Evolutionary conservation across 2,329 filamentous ascomycete genomes (phyloP).

Genomic region (Claviceps sorghi): DNA sequence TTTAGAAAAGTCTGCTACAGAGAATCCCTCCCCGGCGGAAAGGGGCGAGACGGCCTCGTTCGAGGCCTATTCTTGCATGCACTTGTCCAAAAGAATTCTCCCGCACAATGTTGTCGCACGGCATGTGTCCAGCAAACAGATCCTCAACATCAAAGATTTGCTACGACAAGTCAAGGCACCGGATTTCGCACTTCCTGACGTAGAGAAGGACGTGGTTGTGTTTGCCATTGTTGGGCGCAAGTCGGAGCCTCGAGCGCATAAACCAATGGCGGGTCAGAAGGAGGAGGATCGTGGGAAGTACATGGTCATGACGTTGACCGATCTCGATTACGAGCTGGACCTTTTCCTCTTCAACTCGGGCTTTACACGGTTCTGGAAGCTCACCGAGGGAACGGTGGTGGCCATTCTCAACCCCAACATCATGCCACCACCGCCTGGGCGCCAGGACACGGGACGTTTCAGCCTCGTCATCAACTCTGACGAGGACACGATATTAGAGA

Average conservation of each 20-base stretch:
- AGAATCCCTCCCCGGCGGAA: constrained; percentile 10
- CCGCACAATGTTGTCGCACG: constrained; percentile 69
- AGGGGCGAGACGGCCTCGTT: constrained; percentile 38
- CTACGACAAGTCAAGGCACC: constrained; percentile 70
- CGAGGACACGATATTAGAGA: constrained; percentile 77
- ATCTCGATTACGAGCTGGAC: constrained; percentile 81
- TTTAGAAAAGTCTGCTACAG: background rate
- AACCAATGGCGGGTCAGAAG: constrained; percentile 27
- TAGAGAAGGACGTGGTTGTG: constrained; percentile 79
- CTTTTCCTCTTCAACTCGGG: constrained; percentile 84
- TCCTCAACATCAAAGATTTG: constrained; percentile 66
- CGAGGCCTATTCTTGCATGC: constrained; percentile 73
- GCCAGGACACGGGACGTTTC: constrained; percentile 68
- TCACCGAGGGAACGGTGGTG: constrained; percentile 80
- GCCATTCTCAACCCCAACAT: constrained; percentile 85
- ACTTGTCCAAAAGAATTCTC: constrained; percentile 69
- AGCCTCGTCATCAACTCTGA: constrained; percentile 73
- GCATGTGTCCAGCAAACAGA: constrained; percentile 62
- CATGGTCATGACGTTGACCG: constrained; percentile 79
- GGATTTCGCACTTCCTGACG: constrained; percentile 63
- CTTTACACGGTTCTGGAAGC: constrained; percentile 85
- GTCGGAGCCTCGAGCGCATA: constrained; percentile 58
- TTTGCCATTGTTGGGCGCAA: constrained; percentile 81
- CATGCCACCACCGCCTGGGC: constrained; percentile 69
- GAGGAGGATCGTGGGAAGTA: constrained; percentile 61